phyloP scores from a whole-genome alignment of 1,284 basidiomycete species.

The Tilletia caries region DNA sequence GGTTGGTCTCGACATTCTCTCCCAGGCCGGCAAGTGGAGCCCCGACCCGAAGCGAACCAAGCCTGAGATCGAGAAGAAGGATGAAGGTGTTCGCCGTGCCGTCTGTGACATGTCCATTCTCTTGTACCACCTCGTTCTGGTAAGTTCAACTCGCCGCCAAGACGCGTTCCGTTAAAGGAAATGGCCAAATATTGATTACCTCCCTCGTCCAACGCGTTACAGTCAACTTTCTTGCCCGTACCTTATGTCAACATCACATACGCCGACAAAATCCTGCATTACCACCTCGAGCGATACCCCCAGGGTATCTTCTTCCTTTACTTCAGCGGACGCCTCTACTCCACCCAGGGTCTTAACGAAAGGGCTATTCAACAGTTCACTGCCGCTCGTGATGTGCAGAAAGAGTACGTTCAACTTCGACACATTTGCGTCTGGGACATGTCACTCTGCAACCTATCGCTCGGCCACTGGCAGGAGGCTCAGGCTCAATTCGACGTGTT shows the following conservation, averaged over 20 bases:
- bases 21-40: constrained; percentile 42
- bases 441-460: constrained; percentile 47
- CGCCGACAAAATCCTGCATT: constrained; percentile 51
- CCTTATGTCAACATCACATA: constrained; percentile 48
- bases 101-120: constrained; percentile 51
- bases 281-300: constrained; percentile 48
- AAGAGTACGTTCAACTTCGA: constrained; percentile 51
- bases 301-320: constrained; percentile 53
- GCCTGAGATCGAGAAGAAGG: constrained; percentile 30
- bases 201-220: neutral
- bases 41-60: constrained; percentile 22
- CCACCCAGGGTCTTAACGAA: constrained; percentile 44
- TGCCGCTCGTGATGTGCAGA: constrained; percentile 46
- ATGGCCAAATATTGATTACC: neutral
- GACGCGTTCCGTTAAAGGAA: neutral
- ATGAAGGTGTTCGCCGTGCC: constrained; percentile 38
- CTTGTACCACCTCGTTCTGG: constrained; percentile 39
- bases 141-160: neutral
- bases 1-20: constrained; percentile 42
- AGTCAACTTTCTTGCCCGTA: constrained; percentile 50
- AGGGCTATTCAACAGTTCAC: constrained; percentile 45
- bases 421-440: constrained; percentile 53
- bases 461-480: constrained; percentile 40
- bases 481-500: constrained; percentile 40
- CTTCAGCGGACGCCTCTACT: constrained; percentile 52